Evolutionary conservation across 2,329 filamentous ascomycete species (phyloP).

Genomic region (Trichoderma sp.): DNA sequence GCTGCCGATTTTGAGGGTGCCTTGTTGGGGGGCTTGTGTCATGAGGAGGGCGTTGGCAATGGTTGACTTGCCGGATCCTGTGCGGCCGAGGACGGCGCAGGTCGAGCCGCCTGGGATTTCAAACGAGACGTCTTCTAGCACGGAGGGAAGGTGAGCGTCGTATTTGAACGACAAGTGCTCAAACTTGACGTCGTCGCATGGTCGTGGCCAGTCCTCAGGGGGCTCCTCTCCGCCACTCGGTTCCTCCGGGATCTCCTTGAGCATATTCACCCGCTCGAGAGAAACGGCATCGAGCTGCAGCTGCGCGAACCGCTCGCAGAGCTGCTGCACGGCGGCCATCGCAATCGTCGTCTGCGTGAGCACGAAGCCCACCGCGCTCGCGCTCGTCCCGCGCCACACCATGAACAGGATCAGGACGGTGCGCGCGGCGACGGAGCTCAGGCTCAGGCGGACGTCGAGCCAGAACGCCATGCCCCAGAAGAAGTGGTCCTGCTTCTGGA

Average conservation of each 20-base stretch:
- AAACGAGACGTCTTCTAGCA: conserved; percentile 69
- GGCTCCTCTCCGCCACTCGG: conserved; percentile 66
- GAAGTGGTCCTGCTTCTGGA: conserved; percentile 95
- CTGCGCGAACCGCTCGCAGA: conserved; percentile 80
- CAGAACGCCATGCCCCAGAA: conserved; percentile 89
- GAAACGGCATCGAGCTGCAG: conserved; percentile 92
- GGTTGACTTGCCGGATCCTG: conserved; percentile 86
- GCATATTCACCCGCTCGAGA: conserved; percentile 81
- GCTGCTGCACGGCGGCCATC: conserved; percentile 46
- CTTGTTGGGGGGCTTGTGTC: conserved; percentile 54
- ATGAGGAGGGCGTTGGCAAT: conserved; percentile 61
- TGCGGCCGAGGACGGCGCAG: conserved; percentile 75
- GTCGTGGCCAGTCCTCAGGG: conserved; percentile 75
- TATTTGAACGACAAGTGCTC: conserved; percentile 78
- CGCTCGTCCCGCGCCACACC: conserved; percentile 71
- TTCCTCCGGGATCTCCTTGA: conserved; percentile 79
- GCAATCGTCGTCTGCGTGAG: conserved; percentile 57
- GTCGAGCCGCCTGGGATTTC: conserved; percentile 67
- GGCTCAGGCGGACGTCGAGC: conserved; percentile 74
- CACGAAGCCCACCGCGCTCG: conserved; percentile 82
- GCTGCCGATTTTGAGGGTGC: conserved; percentile 57
- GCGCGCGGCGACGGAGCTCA: conserved; percentile 67
- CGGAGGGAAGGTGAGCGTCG: conserved; percentile 73
- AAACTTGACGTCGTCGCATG: conserved; percentile 72
- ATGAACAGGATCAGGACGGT: conserved; percentile 74